Conservation (phyloP, 305 asterid species). For the Plantago rigida region DNA sequence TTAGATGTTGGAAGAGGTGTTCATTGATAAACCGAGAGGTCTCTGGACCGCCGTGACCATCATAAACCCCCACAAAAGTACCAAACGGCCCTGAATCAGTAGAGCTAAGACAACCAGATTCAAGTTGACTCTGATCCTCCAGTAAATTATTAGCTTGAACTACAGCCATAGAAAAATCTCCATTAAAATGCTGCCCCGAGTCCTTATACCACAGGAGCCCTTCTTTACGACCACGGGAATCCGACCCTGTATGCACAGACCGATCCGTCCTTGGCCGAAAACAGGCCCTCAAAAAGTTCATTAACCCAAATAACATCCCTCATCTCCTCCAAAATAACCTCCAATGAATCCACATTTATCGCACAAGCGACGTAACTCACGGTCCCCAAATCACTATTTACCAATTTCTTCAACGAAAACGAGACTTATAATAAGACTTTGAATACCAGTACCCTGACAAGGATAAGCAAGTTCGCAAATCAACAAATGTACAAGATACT, state of each 20-base stretch:
- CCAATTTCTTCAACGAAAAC: no score
- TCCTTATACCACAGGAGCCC: conserved; percentile 65
- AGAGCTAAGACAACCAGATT: conserved; percentile 55
- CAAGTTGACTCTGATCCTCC: conserved; percentile 73
- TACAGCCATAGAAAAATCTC: conserved; percentile 78
- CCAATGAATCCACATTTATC: conserved; percentile 3
- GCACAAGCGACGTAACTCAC: no score
- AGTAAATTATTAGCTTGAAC: conserved; percentile 68
- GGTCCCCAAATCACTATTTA: no score
- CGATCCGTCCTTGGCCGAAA: conserved; percentile 62
- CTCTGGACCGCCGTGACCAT: conserved; percentile 75
- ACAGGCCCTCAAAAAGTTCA: conserved; percentile 82
- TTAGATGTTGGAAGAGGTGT: conserved; percentile 69
- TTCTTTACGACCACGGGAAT: conserved; percentile 56
- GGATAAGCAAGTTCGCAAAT: no score
- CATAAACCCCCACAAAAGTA: conserved; percentile 61
- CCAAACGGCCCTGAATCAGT: conserved; percentile 60
- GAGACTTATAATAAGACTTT: no score
- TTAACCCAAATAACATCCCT: conserved; percentile 91
- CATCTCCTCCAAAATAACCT: conserved; percentile 76
- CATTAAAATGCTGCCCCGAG: conserved; percentile 57
- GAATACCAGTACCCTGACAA: no score
- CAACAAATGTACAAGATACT: no score
- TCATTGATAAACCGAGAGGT: conserved; percentile 62
- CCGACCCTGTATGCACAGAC: conserved; percentile 48